Percentiles rank a stretch among this genome's conserved stretches.
Evolutionary conservation across 176 grass and related monocot genomes (phyloP).

Genomic region (Pontederia crassipes): DNA sequence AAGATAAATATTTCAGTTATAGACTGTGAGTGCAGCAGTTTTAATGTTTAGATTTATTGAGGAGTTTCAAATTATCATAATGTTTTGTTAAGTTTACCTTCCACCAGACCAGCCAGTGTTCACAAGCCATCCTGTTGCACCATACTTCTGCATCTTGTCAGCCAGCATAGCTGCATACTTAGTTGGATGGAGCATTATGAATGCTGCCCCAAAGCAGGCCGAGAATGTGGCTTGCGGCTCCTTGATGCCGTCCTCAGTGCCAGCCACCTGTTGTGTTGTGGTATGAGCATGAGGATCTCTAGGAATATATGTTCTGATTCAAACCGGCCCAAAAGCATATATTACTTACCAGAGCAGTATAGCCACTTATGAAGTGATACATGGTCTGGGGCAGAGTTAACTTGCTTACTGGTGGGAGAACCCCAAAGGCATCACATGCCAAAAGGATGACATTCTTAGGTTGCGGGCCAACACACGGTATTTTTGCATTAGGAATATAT

Average conservation of each 20-base stretch:
- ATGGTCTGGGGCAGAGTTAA: slow-evolving; percentile 88
- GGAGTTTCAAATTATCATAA: not conserved
- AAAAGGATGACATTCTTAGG: slow-evolving; percentile 96
- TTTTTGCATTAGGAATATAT: slow-evolving; percentile 87
- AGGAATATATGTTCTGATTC: not conserved
- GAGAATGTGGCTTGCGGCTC: slow-evolving; percentile 97
- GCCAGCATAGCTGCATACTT: slow-evolving; percentile 98
- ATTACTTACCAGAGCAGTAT: slow-evolving; percentile 64
- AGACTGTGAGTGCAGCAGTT: too few relatives aligned
- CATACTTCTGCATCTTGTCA: slow-evolving; percentile 94
- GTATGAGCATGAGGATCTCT: not conserved
- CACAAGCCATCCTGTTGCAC: slow-evolving; percentile 94
- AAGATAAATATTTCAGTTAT: not conserved
- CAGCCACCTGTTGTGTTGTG: slow-evolving; percentile 45
- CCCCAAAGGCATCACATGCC: slow-evolving; percentile 89
- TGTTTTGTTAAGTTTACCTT: slow-evolving; percentile 25
- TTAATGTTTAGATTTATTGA: not conserved
- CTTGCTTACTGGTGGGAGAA: slow-evolving; percentile 96
- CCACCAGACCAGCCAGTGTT: slow-evolving; percentile 99
- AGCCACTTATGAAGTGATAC: slow-evolving; percentile 99
- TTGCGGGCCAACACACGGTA: slow-evolving; percentile 84
- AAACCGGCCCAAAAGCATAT: not conserved
- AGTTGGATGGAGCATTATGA: slow-evolving; percentile 98
- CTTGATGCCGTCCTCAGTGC: slow-evolving; percentile 92
- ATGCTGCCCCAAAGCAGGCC: slow-evolving; percentile 91